Base-by-base conservation (phyloP, 345 rosid genomes). In the Eutrema heterophyllum region DNA sequence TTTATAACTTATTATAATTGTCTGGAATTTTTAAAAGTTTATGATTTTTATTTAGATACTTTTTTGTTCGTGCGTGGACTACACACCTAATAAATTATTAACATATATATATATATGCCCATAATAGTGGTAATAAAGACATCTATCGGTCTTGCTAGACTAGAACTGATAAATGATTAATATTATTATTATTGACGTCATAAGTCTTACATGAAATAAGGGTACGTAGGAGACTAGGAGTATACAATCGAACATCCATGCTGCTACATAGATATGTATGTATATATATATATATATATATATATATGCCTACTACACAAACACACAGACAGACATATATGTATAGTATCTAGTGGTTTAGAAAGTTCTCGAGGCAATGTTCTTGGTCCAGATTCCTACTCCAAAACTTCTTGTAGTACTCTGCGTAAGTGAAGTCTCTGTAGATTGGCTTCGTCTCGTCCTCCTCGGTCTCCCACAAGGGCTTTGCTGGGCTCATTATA, bases 361-460 rank as follows among this genome's bases (percentile, higher is more conserved):
- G 80, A 85, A 93, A 93, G 68, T 85, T 87, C 75, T 93, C 90
- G 57, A 90, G 85, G 66, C 97, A 93, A 55, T 87, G 97, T 38
- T 88, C 86, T 74, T 90, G 84, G 68, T 93, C 97, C 80, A 93
- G 67, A 74, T 93, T 76, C 76, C 92, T 80, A 86, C 97, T 93
- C 96, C 97, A 93, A 49, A 93, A 93, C 82, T 83, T 89, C 15
- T 73, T 83, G 82, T 93, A 93, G 60, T 93, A 93, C 69, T 93
- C 98, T 1, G 85, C 83, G 41, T 93, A 93, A 0, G 98, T 93
- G 83, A 68, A 93, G 71, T 85, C 92, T 64, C 81, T 84, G 77
- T 93, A 93, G 2, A 87, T 4, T 7, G 93, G 86, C 14, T 72
- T 85, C 3, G 66, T 26, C 24, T 79, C 88, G 52, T 78, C 80